Base-by-base conservation (phyloP, 129 eudicot genomes). In the Artemisia annua region DNA sequence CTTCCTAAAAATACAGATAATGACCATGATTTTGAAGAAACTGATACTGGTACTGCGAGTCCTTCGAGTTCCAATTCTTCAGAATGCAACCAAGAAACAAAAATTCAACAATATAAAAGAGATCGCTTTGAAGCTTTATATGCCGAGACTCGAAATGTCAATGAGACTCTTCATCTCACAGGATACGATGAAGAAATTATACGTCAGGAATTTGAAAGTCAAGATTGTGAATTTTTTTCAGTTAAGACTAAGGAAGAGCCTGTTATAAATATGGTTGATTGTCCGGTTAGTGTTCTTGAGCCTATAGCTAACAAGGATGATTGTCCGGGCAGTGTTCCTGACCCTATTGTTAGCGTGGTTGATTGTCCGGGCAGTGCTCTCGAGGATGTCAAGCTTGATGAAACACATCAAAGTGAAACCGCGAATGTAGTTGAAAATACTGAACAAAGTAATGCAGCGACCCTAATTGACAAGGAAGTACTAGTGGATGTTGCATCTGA, bases 1-100 rank as follows among this genome's bases (percentile, higher is more conserved):
- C 68, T 51, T 35, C 83, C 75, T 39, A 69, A 65, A 28, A 78
- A 56, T 79, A 83, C 81, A 55, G 77, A 79, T 71, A 77, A 24
- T n/a, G 54, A 53, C 63, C 54, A 74, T 83, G 70, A 55, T 56
- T 50, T 75, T 44, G 81, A 82, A 39, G 87, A 77, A 9, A 67
- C 76, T 66, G 81, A 72, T 71, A 83, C 79, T 48, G 44, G 62
- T 52, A 28, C 68, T 56, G 87, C 67, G 51, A 70, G 75, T 58
- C 53, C 80, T 63, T 60, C 66, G 32, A 53, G 86, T 62, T 84
- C 79, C 55, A 15, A 56, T 78, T 51, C 67, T 62, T 70, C 64
- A 1, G 73, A 39, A 64, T 48, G 63, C 72, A 75, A 46, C 22
- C 57, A 44, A 19, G 79, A 80, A 69, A 55, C 74, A 58, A 66